Evolutionary conservation across 1,284 basidiomycete species (phyloP), one percentile per base, ranked within the genome.

Genomic region (Sutorius eximius): DNA sequence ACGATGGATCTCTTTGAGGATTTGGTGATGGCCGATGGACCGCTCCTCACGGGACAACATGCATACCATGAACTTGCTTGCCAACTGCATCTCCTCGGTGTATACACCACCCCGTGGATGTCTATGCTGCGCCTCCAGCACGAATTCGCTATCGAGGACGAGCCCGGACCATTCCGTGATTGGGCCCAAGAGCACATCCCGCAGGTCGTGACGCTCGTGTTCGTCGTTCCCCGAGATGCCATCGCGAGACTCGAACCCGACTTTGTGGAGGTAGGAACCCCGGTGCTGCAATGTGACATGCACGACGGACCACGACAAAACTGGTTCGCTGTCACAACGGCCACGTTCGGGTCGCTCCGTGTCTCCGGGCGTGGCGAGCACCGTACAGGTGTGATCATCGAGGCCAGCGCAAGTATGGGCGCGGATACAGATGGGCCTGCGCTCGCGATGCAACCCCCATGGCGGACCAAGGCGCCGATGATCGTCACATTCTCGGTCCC

Each of bases 41-140:
- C 43, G 1, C 60, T 77, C 20, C 16, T 75, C 0, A 47, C 69
- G 6, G 73, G 72, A 1, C 53, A 55, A 2, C 70, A 74, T 29
- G 61, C 65, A 30, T 75, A 72, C 49, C 77, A 79, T 56, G 77
- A 81, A 37, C 58, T 79, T 0, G 71, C 63, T 30, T 71, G 71
- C 32, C 73, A 78, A 18, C 61, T 80, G 15, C 66, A 74, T 49
- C 59, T 73, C 13, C 66, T 65, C n/a, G 67, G 59, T 2, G 46
- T 76, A 18, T 56, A 67, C 51, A 53, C 64, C 7, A 5, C 45
- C 15, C 27, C 50, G 11, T 59, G 55, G 43, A 40, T 56, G 15
- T 51, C 45, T 1, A 7, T 40, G 5, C 40, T 46, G 1, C 7
- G 12, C 24, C 7, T 22, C 18, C 24, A 29, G 16, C 12, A 34